phyloP scores from a whole-genome alignment of 805 yeast species.

The Ogataea thermomethanolica region DNA sequence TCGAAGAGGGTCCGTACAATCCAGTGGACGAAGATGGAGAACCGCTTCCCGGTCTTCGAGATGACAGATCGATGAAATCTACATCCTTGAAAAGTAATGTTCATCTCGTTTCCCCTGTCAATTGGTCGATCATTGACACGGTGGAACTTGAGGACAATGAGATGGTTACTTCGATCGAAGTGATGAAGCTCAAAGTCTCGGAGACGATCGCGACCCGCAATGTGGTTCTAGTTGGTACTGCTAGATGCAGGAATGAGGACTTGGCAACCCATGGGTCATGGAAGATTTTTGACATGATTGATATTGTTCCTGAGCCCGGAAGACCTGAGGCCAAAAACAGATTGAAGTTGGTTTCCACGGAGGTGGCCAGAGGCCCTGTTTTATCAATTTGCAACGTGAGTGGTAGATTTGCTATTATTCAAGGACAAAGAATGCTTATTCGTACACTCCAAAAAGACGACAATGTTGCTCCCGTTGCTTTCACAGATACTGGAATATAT shows the following conservation, averaged over 20 bases:
- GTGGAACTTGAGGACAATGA: slow-evolving; percentile 67
- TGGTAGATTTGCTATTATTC: slow-evolving; percentile 79
- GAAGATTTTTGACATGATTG: slow-evolving; percentile 68
- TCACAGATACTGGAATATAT: slow-evolving; percentile 78
- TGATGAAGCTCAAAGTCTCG: slow-evolving; percentile 43
- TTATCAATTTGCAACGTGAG: slow-evolving; percentile 73
- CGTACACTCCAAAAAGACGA: slow-evolving; percentile 76
- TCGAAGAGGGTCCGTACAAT: slow-evolving; percentile 53
- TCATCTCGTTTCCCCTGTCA: slow-evolving; percentile 64
- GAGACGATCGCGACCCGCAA: slow-evolving; percentile 44
- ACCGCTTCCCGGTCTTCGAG: slow-evolving; percentile 52
- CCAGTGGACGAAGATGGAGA: slow-evolving; percentile 74
- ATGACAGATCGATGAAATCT: slow-evolving; percentile 48
- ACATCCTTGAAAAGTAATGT: slow-evolving; percentile 55
- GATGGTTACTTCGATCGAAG: slow-evolving; percentile 52
- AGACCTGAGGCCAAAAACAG: slow-evolving; percentile 79
- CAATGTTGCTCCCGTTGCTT: slow-evolving; percentile 88
- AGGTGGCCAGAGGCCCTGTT: slow-evolving; percentile 79
- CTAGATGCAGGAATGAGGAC: slow-evolving; percentile 75
- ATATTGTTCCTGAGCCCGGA: slow-evolving; percentile 85
- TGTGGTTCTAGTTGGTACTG: slow-evolving; percentile 74
- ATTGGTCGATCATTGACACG: slow-evolving; percentile 75
- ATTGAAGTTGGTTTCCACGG: slow-evolving; percentile 67
- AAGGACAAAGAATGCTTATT: slow-evolving; percentile 78
- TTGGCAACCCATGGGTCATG: slow-evolving; percentile 75